These are phyloP conservation scores for Crithidia thermophila DNA, from an alignment of 208 protist species.

Conservation along the genomic window DNA sequence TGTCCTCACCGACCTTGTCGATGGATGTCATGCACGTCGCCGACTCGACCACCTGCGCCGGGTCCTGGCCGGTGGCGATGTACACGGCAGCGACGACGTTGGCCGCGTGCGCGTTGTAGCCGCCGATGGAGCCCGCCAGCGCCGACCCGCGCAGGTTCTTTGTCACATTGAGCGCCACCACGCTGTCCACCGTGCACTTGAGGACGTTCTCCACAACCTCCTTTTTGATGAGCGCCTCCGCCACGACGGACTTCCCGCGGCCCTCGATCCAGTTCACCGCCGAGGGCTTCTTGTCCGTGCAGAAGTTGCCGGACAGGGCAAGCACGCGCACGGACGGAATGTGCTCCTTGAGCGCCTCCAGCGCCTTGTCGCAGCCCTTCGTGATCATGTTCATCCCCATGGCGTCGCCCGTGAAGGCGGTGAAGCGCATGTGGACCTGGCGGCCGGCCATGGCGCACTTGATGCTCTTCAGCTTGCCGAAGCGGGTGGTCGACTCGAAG, in stretches of 20 bases:
- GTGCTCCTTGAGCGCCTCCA: constrained; percentile 84
- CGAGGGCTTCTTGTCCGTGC: constrained; percentile 99
- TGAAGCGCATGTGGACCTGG: constrained; percentile 95
- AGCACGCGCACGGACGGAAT: constrained; percentile 94
- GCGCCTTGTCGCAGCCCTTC: constrained; percentile 96
- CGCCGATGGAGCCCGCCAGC: constrained; percentile 97
- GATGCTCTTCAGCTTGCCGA: constrained; percentile 90
- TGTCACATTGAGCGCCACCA: constrained; percentile 93
- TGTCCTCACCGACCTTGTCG: constrained; percentile 89
- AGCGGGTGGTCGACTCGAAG: constrained; percentile 95
- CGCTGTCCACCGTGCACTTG: constrained; percentile 93
- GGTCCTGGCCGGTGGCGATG: constrained; percentile 98
- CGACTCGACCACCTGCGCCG: constrained; percentile 98
- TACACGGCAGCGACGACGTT: constrained; percentile 98
- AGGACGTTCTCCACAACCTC: constrained; percentile 93
- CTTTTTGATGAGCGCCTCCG: constrained; percentile 93
- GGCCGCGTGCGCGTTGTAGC: constrained; percentile 98
- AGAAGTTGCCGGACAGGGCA: constrained; percentile 97
- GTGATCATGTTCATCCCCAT: constrained; percentile 99
- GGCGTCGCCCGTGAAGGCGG: constrained; percentile 96
- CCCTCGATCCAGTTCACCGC: constrained; percentile 98
- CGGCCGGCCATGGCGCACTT: constrained; percentile 91
- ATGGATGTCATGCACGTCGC: constrained; percentile 97
- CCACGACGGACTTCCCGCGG: constrained; percentile 95
- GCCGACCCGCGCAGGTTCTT: constrained; percentile 98